phyloP scores from a whole-genome alignment of 345 rosid genomes.

The Litchi chinensis region DNA sequence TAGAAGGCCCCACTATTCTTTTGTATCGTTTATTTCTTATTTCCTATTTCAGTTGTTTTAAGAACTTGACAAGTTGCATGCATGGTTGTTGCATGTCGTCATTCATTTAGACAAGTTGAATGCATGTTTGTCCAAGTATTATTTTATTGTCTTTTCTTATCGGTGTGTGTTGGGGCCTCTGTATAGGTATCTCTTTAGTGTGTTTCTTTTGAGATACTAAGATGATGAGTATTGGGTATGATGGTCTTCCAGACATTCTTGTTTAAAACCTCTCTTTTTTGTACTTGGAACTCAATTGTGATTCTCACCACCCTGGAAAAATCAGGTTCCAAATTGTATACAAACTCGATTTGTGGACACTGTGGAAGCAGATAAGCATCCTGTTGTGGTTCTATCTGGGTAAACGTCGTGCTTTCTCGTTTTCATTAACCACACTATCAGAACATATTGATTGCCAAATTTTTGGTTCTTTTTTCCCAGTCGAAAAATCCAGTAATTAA shows the following conservation, averaged over 20 bases:
- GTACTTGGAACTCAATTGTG: slow-evolving; percentile 7
- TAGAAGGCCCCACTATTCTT: not conserved
- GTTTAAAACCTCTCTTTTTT: slow-evolving; percentile 1
- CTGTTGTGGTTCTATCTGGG: slow-evolving; percentile 75
- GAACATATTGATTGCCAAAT: not conserved
- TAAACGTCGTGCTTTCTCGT: slow-evolving; percentile 35
- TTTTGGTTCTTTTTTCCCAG: not conserved
- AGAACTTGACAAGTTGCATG: slow-evolving; percentile 9
- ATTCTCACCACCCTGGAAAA: slow-evolving; percentile 20
- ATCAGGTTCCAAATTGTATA: slow-evolving; percentile 82
- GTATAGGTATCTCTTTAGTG: not conserved
- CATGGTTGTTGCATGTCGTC: not conserved
- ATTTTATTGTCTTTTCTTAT: not conserved
- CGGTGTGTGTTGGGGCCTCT: not conserved
- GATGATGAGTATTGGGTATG: not conserved
- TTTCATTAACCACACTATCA: not conserved
- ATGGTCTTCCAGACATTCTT: slow-evolving; percentile 7
- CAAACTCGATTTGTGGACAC: slow-evolving; percentile 65
- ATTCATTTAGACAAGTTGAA: not conserved
- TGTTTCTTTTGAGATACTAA: not conserved
- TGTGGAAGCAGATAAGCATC: slow-evolving; percentile 72
- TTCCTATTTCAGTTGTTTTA: not conserved
- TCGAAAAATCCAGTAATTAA: not conserved
- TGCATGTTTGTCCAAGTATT: not conserved
- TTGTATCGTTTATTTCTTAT: not conserved